Evolutionary conservation across 371 early-diverging fungal genomes (phyloP), one percentile per base, ranked within the genome.

Genomic region (Lichtheimia corymbifera): DNA sequence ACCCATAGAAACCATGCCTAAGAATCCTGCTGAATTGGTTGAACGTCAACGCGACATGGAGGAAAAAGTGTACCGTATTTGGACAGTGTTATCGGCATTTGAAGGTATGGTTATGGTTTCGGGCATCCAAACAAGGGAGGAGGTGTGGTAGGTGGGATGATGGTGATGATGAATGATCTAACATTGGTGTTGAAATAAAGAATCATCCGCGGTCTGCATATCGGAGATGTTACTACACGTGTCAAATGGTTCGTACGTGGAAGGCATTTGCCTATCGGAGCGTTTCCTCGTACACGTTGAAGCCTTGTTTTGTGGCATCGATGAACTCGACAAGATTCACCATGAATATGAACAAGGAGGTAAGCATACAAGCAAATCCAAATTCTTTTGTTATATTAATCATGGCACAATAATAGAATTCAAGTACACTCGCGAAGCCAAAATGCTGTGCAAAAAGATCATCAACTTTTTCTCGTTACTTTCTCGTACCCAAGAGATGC

Each of bases 181-280:
- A 35, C 35, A 35, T 35, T 35, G 35, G 35, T 35, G 35, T 35
- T 35, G 35, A 35, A 35, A 35, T 35, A 72, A 54, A 78, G 98
- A 97, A 68, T 94, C 96, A 9, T 88, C 96, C 4, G 97, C 98
- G 22, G 94, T 94, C 6, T 97, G 96, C 74, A 97, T 98, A 58
- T 95, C 96, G 3, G 95, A 95, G 57, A 98, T 97, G 94, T 77
- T 98, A 24, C 71, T 95, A 43, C 92, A 95, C 66, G 93, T 97
- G 6, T 93, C 97, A 25, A 91, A 90, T 61, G 90, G 91, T 20
- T 76, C 84, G 49, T 93, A 90, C 70, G 75, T 85, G 14, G 93
- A 95, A 50, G 95, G 95, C 22, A 83, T 96, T n/a, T 76, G 88
- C 56, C 91, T 94, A 85, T 96, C 96, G 0, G 92, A 90, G 65